These are phyloP conservation scores for Pholiota molesta DNA, from an alignment of 768 basidiomycete species.

Conservation along the genomic window DNA sequence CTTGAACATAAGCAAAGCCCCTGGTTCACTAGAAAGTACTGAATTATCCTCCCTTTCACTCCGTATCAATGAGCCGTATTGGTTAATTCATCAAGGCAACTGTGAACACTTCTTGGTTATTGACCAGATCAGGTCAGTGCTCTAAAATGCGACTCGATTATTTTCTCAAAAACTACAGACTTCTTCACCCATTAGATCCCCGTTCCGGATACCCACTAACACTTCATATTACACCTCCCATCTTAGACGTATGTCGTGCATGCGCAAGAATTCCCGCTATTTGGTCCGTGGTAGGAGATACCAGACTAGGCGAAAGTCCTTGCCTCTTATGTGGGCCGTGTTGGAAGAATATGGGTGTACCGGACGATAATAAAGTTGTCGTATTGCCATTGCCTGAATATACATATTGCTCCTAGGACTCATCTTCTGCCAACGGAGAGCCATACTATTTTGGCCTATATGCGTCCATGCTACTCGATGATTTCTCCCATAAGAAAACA, in stretches of 20 bases:
- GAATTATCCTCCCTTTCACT: constrained; percentile 56
- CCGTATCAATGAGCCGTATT: constrained; percentile 76
- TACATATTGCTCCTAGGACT: constrained; percentile 17
- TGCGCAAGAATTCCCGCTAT: constrained; percentile 74
- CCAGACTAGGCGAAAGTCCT: constrained; percentile 77
- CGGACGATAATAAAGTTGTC: constrained; percentile 45
- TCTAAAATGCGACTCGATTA: neutral
- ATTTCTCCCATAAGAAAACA: no score
- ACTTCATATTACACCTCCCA: constrained; percentile 61
- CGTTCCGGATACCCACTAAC: constrained; percentile 67
- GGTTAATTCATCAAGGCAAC: constrained; percentile 78
- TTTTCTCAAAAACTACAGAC: constrained; percentile 37
- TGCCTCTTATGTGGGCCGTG: constrained; percentile 74
- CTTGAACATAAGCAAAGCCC: constrained; percentile 36
- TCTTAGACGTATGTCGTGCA: constrained; percentile 65
- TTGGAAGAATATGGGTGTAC: constrained; percentile 70
- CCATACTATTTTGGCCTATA: no score
- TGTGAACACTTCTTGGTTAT: constrained; percentile 82
- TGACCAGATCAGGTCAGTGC: constrained; percentile 67
- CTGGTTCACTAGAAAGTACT: constrained; percentile 49
- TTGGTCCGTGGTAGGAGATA: constrained; percentile 68
- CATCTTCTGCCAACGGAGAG: no score
- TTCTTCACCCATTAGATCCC: constrained; percentile 61
- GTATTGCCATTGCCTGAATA: constrained; percentile 53
- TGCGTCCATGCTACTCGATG: no score